Conservation (phyloP, 2,329 filamentous ascomycete genomes). For the Graphilbum fragrans region DNA sequence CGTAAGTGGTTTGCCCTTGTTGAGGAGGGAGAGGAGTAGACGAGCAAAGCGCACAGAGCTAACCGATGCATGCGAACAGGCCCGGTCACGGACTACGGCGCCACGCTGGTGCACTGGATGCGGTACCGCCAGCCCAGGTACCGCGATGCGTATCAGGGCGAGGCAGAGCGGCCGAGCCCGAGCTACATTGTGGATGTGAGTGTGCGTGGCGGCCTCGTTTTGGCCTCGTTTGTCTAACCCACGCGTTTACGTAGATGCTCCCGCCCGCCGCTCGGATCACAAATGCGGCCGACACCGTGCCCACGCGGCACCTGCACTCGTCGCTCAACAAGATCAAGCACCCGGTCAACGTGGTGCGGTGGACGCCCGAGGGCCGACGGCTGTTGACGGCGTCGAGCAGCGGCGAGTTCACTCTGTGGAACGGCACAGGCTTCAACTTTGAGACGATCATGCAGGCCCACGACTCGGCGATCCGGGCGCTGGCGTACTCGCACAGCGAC, state of each 20-base stretch:
- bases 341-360: slow-evolving; percentile 90
- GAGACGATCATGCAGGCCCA: slow-evolving; percentile 99
- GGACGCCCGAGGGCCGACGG: slow-evolving; percentile 91
- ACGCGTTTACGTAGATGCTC: slow-evolving; percentile 50
- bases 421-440: slow-evolving; percentile 97
- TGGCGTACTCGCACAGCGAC: slow-evolving; percentile 86
- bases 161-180: slow-evolving; percentile 71
- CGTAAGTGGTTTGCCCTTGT: slow-evolving; percentile 7
- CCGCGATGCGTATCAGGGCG: slow-evolving; percentile 57
- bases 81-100: slow-evolving; percentile 85
- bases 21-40: neutral
- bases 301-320: slow-evolving; percentile 93
- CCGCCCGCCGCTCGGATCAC: slow-evolving; percentile 67
- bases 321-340: slow-evolving; percentile 98
- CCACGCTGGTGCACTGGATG: slow-evolving; percentile 86
- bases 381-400: slow-evolving; percentile 89
- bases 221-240: neutral
- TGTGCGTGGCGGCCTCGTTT: neutral
- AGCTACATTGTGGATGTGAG: slow-evolving; percentile 85
- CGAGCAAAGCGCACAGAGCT: no score
- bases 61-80: no score
- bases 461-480: slow-evolving; percentile 71
- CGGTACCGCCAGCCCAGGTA: slow-evolving; percentile 67
- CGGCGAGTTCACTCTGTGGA: slow-evolving; percentile 97
- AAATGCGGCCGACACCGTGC: slow-evolving; percentile 73